Evolutionary conservation across 2,329 filamentous ascomycete species (phyloP).

Genomic region (Clarireedia sp.): DNA sequence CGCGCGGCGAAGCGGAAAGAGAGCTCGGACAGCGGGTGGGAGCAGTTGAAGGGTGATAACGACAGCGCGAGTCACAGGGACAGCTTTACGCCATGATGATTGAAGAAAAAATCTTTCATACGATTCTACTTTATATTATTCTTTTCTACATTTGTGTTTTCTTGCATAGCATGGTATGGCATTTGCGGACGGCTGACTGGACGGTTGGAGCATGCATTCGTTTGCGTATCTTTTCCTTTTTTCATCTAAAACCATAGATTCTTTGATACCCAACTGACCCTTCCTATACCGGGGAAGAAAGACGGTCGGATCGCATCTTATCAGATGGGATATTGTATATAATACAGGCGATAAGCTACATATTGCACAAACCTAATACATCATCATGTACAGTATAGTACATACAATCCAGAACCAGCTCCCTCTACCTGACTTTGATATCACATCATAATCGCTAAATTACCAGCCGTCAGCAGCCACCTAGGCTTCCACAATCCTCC

Average conservation of each 20-base stretch:
- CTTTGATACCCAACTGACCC: no score
- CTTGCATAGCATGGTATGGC: neutral
- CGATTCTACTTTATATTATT: neutral
- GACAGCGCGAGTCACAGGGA: constrained; percentile 1
- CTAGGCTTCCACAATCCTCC: neutral
- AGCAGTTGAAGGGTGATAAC: neutral
- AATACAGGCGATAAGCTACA: no score
- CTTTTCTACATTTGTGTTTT: neutral
- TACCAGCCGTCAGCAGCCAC: constrained; percentile 1
- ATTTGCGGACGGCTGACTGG: no score
- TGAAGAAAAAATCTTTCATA: neutral
- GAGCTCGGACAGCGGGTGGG: constrained; percentile 1
- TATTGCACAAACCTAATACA: no score
- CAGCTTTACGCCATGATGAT: neutral
- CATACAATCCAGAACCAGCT: no score
- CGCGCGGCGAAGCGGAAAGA: neutral
- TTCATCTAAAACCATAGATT: no score
- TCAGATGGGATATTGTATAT: no score
- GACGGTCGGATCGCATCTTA: no score
- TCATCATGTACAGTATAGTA: no score
- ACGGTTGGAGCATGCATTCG: no score
- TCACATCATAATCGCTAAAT: neutral
- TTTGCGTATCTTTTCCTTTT: no score
- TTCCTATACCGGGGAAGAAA: no score
- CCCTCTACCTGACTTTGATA: neutral